Evolutionary conservation across 371 early-diverging fungal species (phyloP).

Genomic region (Zychaea mexicana): DNA sequence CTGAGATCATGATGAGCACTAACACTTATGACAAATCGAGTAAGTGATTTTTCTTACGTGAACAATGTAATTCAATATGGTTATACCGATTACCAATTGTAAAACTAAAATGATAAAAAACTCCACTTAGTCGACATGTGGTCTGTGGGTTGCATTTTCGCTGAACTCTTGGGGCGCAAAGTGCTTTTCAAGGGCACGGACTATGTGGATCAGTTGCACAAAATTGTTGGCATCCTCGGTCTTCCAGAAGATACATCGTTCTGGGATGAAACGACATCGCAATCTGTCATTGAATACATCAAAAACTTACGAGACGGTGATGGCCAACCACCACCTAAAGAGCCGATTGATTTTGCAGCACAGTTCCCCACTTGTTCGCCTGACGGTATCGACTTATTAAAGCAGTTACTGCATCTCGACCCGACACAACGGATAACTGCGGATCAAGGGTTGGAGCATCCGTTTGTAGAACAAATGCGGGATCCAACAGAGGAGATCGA

Average conservation of each 20-base stretch:
- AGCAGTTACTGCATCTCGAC: constrained; percentile 79
- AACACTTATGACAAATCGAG: constrained; percentile 42
- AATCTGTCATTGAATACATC: constrained; percentile 44
- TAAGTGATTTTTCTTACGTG: constrained; percentile 18
- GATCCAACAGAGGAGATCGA: constrained; percentile 46
- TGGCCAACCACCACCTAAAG: constrained; percentile 49
- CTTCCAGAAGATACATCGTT: constrained; percentile 85
- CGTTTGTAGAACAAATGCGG: constrained; percentile 71
- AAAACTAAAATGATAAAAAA: too few species aligned
- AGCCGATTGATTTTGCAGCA: constrained; percentile 40
- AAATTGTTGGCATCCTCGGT: constrained; percentile 93
- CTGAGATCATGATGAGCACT: constrained; percentile 49
- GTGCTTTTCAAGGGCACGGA: constrained; percentile 95
- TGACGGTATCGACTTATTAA: constrained; percentile 75
- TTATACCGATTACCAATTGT: too few species aligned
- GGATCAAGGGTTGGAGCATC: constrained; percentile 76
- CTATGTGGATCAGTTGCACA: constrained; percentile 91
- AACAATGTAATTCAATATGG: too few species aligned
- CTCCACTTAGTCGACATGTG: constrained; percentile 90
- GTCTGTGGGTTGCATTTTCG: constrained; percentile 99
- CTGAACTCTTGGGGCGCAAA: constrained; percentile 93
- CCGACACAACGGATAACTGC: constrained; percentile 85
- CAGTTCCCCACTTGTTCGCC: constrained; percentile 60
- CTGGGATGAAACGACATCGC: constrained; percentile 40
- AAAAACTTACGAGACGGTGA: constrained; percentile 51